Base-by-base conservation (phyloP, 495 filamentous ascomycete species). In the Talaromyces nanjingensis region DNA sequence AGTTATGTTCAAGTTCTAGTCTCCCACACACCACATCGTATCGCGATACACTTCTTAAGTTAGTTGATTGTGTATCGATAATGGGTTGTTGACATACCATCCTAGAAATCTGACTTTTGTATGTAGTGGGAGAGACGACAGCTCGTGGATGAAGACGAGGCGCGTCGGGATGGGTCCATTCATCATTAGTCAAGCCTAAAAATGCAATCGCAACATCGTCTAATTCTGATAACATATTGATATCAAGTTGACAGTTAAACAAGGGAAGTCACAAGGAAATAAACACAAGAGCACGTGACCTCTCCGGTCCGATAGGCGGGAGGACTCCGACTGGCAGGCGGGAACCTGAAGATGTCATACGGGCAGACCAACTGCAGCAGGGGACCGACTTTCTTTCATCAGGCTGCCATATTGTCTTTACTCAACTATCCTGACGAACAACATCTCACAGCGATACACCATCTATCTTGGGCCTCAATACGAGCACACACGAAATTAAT, bases 31-130 rank as follows among this genome's bases (percentile, higher is more conserved):
- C 63, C 16, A 82, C 73, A 58, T 83, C 79, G 74, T 98, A 97
- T 47, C 78, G 76, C 54, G 77, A 80, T 39, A 96, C 89, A 70
- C 91, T 96, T 29, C 4, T 5, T 24, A 2, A 8, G 39, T 14
- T 45, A 25, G 37, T 47, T 37, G 8, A 7, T 33, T 5, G 3
- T 45, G 1, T 53, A 62, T 33, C 25, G 59, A 54, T 18, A 22
- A 59, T 14, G 4, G 29, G 31, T 47, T 49, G 37, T 27, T 60
- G 27, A 73, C 86, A 78, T 81, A 94, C 92, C 93, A 97, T 74
- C 92, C 93, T 25, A 97, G 79, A 75, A 97, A 96, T 60, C 93
- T 87, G 64, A 97, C 85, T 75, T 97, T 97, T 14, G 84, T 78
- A 39, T 89, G 87, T 16, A 79, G 68, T 24, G 80, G 74, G 39